These are phyloP conservation scores for Pyracantha coccinea DNA, from an alignment of 331 rosid genomes.

Conservation along the genomic window DNA sequence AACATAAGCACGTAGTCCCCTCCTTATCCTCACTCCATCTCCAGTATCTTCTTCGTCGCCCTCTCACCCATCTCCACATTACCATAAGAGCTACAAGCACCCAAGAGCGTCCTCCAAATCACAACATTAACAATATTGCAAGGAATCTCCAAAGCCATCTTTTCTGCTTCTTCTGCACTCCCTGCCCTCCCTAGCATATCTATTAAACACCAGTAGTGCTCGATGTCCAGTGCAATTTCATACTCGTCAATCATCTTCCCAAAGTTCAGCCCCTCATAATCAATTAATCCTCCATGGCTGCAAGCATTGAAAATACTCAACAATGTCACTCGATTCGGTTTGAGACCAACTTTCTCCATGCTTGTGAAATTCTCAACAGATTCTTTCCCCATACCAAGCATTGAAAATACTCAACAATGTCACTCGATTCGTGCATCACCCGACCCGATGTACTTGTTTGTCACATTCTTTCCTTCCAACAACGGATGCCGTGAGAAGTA, in stretches of 20 bases:
- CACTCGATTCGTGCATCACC: too few relatives aligned
- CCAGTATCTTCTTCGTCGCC: slow-evolving; percentile 43
- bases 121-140: slow-evolving; percentile 47
- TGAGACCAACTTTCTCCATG: slow-evolving; percentile 58
- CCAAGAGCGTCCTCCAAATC: slow-evolving; percentile 70
- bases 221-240: slow-evolving; percentile 41
- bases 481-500: too few relatives aligned
- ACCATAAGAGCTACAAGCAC: slow-evolving; percentile 68
- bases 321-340: slow-evolving; percentile 57
- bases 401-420: too few relatives aligned
- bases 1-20: slow-evolving; percentile 91
- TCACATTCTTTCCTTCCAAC: too few relatives aligned
- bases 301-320: slow-evolving; percentile 64
- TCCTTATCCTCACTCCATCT: slow-evolving; percentile 52
- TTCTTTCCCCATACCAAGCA: slow-evolving; percentile 42
- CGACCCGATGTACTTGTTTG: too few relatives aligned
- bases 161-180: slow-evolving; percentile 74
- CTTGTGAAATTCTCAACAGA: slow-evolving; percentile 46
- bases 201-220: slow-evolving; percentile 69
- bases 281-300: slow-evolving; percentile 76
- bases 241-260: slow-evolving; percentile 46
- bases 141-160: slow-evolving; percentile 53
- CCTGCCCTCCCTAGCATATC: slow-evolving; percentile 79
- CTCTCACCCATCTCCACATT: slow-evolving; percentile 61
- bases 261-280: slow-evolving; percentile 63